Evolutionary conservation across 371 early-diverging fungal genomes (phyloP), one percentile per base, ranked within the genome.

Genomic region (Chytridiales sp.): DNA sequence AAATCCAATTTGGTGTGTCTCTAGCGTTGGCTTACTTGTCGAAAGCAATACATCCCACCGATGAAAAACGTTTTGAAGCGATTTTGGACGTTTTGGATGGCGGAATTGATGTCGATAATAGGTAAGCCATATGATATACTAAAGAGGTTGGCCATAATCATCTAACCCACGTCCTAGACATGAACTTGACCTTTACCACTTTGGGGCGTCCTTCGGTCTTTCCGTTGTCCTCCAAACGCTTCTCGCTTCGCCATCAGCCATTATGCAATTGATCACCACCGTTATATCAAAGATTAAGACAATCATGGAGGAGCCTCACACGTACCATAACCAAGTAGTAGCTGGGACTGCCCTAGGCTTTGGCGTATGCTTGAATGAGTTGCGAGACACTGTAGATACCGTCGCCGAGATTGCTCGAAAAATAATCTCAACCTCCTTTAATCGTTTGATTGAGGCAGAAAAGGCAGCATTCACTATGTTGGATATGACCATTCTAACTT

Each of bases 1-100:
- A 68, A 35, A 55, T 63, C 15, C 59, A 63, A 29, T 68, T 63
- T 48, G 68, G 60, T 17, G 64, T 64, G 8, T 40, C 19, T 35
- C 13, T 64, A 6, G 51, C 55, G 9, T 24, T 68, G 11, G 50
- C 40, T 22, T 17, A 47, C 27, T 22, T 68, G 22, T 43, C 56
- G 6, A 53, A 51, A 24, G 40, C 48, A 1, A 26, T 68, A 30
- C 52, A 44, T 31, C 47, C 68, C 13, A 63, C 47, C 13, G 68
- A 68, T 40, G 60, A 63, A 38, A n/a, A 39, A 47, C 42, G 63
- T 19, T 48, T 58, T 35, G 46, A 24, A 39, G 39, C 27, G 11
- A 26, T 58, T 46, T 21, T 43, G 11, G 41, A n/a, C 43, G 29
- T 26, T 27, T 11, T 30, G 40, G n/a, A 30, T 9, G 43, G 13